Conservation (phyloP, 2,329 filamentous ascomycete species). For the Cladophialophora immunda region DNA sequence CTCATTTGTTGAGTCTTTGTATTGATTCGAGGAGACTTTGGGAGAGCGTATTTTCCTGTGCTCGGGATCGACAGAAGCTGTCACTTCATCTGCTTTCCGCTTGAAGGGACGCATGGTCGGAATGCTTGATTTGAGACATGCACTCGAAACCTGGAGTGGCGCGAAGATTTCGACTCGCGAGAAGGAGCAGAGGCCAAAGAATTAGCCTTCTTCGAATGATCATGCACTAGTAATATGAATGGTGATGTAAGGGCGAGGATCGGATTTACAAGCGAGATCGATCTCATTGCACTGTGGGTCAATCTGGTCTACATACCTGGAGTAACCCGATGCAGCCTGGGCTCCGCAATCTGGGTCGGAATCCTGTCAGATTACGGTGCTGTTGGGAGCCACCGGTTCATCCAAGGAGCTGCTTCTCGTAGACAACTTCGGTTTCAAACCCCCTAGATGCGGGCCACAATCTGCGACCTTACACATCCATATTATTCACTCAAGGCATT, state of each 20-base stretch:
- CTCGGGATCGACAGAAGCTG: background rate
- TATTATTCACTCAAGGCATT: no score
- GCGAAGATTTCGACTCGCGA: background rate
- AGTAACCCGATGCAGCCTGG: background rate
- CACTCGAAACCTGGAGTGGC: background rate
- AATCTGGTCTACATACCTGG: background rate
- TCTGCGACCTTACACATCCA: no score
- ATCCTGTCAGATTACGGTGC: no score
- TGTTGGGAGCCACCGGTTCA: no score
- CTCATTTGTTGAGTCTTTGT: slow-evolving; percentile 38
- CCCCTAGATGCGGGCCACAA: no score
- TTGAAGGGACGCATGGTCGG: slow-evolving; percentile 21
- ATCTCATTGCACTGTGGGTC: slow-evolving; percentile 5
- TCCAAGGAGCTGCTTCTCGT: no score
- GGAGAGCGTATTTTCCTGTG: slow-evolving; percentile 17
- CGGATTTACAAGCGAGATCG: slow-evolving; percentile 21
- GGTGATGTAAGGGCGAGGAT: slow-evolving; percentile 24
- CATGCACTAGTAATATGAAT: background rate
- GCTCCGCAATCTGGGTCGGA: no score
- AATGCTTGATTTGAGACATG: background rate
- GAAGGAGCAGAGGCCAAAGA: background rate
- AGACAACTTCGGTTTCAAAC: no score
- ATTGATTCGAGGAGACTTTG: slow-evolving; percentile 4
- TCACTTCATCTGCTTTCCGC: slow-evolving; percentile 21
- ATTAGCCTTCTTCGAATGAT: background rate